Percentiles rank a stretch among this genome's conserved stretches.
Conservation (phyloP, 148 eudicot genomes). For the Cornus florida region DNA sequence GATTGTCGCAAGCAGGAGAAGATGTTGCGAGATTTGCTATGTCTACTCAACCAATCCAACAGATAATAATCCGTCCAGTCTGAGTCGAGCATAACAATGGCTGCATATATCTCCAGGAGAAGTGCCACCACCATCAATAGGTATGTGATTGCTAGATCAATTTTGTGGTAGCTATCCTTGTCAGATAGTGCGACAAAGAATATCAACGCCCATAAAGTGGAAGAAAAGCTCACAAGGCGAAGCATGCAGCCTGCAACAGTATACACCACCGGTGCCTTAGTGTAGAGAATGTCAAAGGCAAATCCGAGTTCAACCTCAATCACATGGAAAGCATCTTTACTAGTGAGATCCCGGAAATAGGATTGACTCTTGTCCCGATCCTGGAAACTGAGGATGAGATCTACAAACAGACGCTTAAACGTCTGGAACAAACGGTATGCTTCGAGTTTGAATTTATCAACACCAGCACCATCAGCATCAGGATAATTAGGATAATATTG, state of each 20-base stretch:
- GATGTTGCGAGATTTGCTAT: neutral
- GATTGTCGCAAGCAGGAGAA: neutral
- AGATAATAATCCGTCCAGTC: slow-evolving; percentile 30
- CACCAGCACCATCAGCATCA: neutral
- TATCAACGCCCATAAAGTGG: slow-evolving; percentile 13
- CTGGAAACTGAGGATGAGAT: slow-evolving; percentile 49
- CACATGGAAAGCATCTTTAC: slow-evolving; percentile 36
- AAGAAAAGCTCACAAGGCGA: slow-evolving; percentile 18
- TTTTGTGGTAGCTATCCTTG: slow-evolving; percentile 7
- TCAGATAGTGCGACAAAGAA: slow-evolving; percentile 11
- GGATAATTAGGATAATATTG: neutral
- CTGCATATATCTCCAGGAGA: slow-evolving; percentile 30
- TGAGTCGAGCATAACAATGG: slow-evolving; percentile 24
- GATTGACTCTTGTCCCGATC: slow-evolving; percentile 35
- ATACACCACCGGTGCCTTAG: slow-evolving; percentile 40
- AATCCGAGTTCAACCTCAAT: slow-evolving; percentile 55
- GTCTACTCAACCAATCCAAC: slow-evolving; percentile 19
- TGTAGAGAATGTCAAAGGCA: slow-evolving; percentile 44
- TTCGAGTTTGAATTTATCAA: slow-evolving; percentile 8
- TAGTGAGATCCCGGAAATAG: slow-evolving; percentile 12
- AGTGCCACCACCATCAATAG: slow-evolving; percentile 34
- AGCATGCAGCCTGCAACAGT: slow-evolving; percentile 15
- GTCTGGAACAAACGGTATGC: slow-evolving; percentile 35
- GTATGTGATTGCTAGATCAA: slow-evolving; percentile 41
- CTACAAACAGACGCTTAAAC: slow-evolving; percentile 53